These are phyloP conservation scores for Schizopora paradoxa DNA, from an alignment of 1,284 basidiomycete genomes.

Conservation along the genomic window DNA sequence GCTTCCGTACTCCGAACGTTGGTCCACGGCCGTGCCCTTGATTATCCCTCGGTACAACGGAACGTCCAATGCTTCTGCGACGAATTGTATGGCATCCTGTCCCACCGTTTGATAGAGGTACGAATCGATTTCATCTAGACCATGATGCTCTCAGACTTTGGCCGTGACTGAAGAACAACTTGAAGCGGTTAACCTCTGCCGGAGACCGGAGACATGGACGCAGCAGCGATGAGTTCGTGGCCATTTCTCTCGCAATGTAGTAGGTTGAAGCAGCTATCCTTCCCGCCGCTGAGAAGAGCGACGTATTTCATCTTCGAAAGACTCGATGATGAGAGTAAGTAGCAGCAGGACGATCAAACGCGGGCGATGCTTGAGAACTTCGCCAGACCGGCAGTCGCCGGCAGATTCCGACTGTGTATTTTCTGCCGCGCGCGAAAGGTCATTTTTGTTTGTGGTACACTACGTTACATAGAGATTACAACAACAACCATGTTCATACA, in stretches of 20 bases:
- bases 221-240: conserved; percentile 86
- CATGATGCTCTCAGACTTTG: conserved; percentile 22
- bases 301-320: conserved; percentile 91
- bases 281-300: conserved; percentile 93
- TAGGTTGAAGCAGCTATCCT: conserved; percentile 97
- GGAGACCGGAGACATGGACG: conserved; percentile 77
- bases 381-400: no score
- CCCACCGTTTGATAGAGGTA: conserved; percentile 99
- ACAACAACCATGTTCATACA: not conserved
- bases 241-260: conserved; percentile 85
- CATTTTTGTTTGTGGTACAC: not conserved
- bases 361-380: no score
- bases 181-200: conserved; percentile 73
- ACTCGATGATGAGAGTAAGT: conserved; percentile 1
- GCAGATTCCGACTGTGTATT: no score
- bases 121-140: conserved; percentile 99
- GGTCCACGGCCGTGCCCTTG: conserved; percentile 75
- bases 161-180: conserved; percentile 13
- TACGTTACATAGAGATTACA: not conserved
- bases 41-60: conserved; percentile 86
- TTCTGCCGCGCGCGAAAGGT: not conserved
- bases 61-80: conserved; percentile 81
- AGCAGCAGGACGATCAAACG: no score
- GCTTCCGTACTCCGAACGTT: conserved; percentile 81
- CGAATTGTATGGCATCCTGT: conserved; percentile 86